Evolutionary conservation across 2,329 filamentous ascomycete genomes (phyloP).

Genomic region (Fusarium sambucinum): DNA sequence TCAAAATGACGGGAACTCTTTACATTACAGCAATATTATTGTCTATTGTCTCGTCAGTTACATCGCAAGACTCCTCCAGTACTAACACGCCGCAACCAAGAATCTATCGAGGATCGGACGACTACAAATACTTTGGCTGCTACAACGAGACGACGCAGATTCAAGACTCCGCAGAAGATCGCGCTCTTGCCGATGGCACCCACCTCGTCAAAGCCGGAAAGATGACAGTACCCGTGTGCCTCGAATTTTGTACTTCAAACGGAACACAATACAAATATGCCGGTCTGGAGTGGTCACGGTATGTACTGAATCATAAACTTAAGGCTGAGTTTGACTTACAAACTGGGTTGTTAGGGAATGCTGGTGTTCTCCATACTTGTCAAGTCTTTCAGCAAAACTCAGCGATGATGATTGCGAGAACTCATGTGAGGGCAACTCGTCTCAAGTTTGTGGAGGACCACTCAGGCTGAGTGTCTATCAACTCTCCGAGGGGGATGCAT

Average conservation of each 20-base stretch:
- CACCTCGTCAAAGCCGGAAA: conserved; percentile 56
- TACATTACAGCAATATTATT: conserved; percentile 16
- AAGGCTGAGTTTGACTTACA: neutral
- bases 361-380: conserved; percentile 68
- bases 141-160: conserved; percentile 68
- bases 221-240: conserved; percentile 66
- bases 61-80: conserved; percentile 34
- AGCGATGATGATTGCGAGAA: conserved; percentile 63
- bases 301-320: conserved; percentile 15
- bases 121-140: conserved; percentile 68
- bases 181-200: conserved; percentile 61
- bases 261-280: conserved; percentile 61
- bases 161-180: conserved; percentile 54
- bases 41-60: conserved; percentile 18
- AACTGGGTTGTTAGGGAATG: conserved; percentile 61
- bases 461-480: conserved; percentile 63
- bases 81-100: conserved; percentile 25
- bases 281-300: conserved; percentile 67
- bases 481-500: conserved; percentile 30
- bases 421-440: conserved; percentile 65
- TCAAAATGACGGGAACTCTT: neutral
- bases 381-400: conserved; percentile 59
- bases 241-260: conserved; percentile 62
- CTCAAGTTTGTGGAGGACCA: conserved; percentile 66
- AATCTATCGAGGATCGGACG: conserved; percentile 53